Percentiles rank a stretch among this genome's conserved stretches.
Conservation (phyloP, 1,284 basidiomycete genomes). For the Pseudozyma thailandica region DNA sequence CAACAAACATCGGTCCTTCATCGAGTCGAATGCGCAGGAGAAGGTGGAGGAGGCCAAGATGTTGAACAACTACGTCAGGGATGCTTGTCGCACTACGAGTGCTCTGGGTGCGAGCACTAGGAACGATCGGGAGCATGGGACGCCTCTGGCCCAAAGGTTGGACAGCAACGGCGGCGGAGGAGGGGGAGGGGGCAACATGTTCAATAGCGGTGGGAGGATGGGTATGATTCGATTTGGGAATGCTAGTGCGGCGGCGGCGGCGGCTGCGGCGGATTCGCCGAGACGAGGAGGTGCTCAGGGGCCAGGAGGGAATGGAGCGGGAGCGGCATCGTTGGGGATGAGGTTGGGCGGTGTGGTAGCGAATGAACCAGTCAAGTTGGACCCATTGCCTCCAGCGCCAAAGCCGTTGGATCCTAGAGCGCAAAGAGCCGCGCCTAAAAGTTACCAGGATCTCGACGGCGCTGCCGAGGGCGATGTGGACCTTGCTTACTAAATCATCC, state of each 20-base stretch:
- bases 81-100: constrained; percentile 44
- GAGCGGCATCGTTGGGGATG: constrained; percentile 24
- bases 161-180: constrained; percentile 11
- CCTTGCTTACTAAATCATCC: constrained; percentile 34
- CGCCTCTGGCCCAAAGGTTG: constrained; percentile 17
- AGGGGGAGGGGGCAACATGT: constrained; percentile 2
- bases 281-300: constrained; percentile 3
- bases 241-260: constrained; percentile 32
- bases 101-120: constrained; percentile 13
- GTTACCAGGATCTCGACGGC: constrained; percentile 61
- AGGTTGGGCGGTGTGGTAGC: constrained; percentile 26
- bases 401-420: constrained; percentile 56
- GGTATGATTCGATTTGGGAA: constrained; percentile 46
- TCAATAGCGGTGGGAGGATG: constrained; percentile 34
- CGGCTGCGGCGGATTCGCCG: constrained; percentile 36
- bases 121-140: neutral
- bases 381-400: constrained; percentile 45
- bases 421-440: constrained; percentile 21
- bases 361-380: constrained; percentile 14
- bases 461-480: constrained; percentile 51
- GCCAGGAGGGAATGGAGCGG: no score
- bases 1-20: constrained; percentile 58
- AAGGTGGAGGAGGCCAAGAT: constrained; percentile 33
- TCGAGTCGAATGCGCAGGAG: constrained; percentile 24
- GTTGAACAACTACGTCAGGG: constrained; percentile 55